Evolutionary conservation across 106 monocot genomes (phyloP), one percentile per base, ranked within the genome.

Genomic region (Dioscorea alata): DNA sequence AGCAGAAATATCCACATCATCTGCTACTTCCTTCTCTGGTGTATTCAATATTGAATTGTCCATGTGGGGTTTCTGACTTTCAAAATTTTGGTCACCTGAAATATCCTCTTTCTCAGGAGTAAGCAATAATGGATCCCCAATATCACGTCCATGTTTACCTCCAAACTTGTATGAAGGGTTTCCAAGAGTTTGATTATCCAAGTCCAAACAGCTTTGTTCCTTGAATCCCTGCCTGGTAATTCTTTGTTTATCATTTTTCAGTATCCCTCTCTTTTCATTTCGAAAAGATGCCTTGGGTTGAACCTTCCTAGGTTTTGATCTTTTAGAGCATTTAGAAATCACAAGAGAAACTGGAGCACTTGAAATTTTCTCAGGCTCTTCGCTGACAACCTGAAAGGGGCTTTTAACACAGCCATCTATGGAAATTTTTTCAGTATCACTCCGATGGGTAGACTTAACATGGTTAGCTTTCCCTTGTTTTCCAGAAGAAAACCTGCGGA

Each of bases 401-500:
- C 25, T 33, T 49, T 60, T 60, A 32, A 15, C 28, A 61, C 24
- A 33, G 49, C 50, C 60, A 20, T 59, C 23, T 63, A 2, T 32
- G 33, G 33, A 63, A 63, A 34, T 33, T 31, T 33, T 34, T 31
- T 33, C 33, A 14, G 34, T 32, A 63, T 32, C 34, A 67, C 13
- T 49, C 50, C 14, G 50, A 14, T 49, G 25, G 17, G 7, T 60
- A 66, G 23, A 14, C 12, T 16, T 66, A 33, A 60, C 48, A 12
- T 49, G 12, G 9, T 25, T 33, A 22, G 3, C 21, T 73, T 50
- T 73, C 20, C 49, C 16, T 65, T 19, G 48, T 54, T 24, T 78
- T 61, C 61, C 51, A 28, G 50, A 50, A 60, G 71, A 65, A 48
- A 54, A 15, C 23, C 58, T 28, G 32, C 48, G 58, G 21, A 49